Conservation (phyloP, 148 eudicot species). For the Chenopodium quinoa region DNA sequence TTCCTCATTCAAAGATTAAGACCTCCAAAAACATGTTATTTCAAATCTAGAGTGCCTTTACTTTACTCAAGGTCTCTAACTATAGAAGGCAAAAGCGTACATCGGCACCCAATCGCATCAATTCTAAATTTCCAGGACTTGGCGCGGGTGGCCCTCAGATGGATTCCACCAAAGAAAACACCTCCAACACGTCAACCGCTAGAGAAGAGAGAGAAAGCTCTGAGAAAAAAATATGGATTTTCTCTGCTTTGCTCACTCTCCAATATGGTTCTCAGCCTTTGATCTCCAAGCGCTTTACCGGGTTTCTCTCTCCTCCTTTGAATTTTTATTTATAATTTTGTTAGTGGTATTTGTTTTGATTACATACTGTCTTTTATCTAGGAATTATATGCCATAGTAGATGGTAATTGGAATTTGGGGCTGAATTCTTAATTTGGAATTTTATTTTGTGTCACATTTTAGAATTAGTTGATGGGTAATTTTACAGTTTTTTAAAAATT, state of each 20-base stretch:
- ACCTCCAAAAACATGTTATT: too few relatives aligned
- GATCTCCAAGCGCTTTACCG: conserved; percentile 69
- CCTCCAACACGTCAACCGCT: conserved; percentile 1
- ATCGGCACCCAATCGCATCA: not conserved
- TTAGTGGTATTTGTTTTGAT: too few relatives aligned
- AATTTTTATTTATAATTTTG: not conserved
- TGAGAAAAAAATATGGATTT: conserved; percentile 43
- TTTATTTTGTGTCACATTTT: not conserved
- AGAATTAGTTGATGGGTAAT: not conserved
- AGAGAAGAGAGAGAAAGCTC: conserved; percentile 11
- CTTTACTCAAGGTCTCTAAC: not conserved
- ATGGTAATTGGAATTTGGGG: too few relatives aligned
- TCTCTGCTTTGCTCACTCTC: conserved; percentile 57
- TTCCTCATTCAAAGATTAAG: too few relatives aligned
- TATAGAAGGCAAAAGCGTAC: not conserved
- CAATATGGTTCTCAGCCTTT: conserved; percentile 81
- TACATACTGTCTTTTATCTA: too few relatives aligned
- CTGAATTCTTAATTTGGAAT: too few relatives aligned
- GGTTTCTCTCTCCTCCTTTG: conserved; percentile 28
- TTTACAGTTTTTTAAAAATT: not conserved
- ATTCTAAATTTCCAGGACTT: not conserved
- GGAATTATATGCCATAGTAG: too few relatives aligned
- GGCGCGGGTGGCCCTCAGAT: not conserved
- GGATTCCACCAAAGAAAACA: not conserved
- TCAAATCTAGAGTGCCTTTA: not conserved